A percentile compares a stretch with the other conserved stretches of the same genome.
These are phyloP conservation scores for Neospermospora avenae DNA, from an alignment of 2,329 filamentous ascomycete genomes.

Conservation along the genomic window DNA sequence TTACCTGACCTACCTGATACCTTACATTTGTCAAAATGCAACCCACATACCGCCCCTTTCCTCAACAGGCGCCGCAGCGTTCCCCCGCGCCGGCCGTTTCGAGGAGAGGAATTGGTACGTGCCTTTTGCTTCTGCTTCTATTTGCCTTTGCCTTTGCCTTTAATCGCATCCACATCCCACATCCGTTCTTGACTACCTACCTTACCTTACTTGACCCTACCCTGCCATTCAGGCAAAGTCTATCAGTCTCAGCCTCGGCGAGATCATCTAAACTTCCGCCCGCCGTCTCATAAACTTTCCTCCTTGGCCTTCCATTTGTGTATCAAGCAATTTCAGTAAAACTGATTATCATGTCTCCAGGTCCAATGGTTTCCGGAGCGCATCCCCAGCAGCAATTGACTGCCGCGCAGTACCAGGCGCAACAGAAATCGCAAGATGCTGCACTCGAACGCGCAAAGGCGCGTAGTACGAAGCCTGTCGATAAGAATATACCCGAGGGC, in stretches of 20 bases:
- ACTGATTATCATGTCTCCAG: conserved; percentile 16
- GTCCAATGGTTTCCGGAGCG: conserved; percentile 33
- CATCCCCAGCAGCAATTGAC: conserved; percentile 43
- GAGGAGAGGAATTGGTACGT: conserved; percentile 37
- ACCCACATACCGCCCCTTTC: conserved; percentile 31
- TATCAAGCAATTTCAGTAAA: neutral
- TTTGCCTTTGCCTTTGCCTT: neutral
- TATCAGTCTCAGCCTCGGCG: neutral
- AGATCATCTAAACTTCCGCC: neutral
- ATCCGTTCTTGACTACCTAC: neutral
- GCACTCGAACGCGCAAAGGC: conserved; percentile 70
- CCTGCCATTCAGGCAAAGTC: neutral
- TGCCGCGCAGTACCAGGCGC: conserved; percentile 53
- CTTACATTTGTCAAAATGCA: conserved; percentile 33
- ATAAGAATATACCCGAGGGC: conserved; percentile 91
- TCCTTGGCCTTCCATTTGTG: neutral
- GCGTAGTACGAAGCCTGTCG: conserved; percentile 84
- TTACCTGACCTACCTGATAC: no score
- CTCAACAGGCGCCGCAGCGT: conserved; percentile 27
- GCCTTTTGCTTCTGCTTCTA: conserved; percentile 4
- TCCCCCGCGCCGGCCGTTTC: conserved; percentile 29
- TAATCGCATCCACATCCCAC: neutral
- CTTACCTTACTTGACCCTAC: neutral
- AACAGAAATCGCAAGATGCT: conserved; percentile 51
- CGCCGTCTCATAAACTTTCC: neutral